Base-by-base conservation (phyloP, 768 basidiomycete genomes). In the Xanthoconium stramineum region DNA sequence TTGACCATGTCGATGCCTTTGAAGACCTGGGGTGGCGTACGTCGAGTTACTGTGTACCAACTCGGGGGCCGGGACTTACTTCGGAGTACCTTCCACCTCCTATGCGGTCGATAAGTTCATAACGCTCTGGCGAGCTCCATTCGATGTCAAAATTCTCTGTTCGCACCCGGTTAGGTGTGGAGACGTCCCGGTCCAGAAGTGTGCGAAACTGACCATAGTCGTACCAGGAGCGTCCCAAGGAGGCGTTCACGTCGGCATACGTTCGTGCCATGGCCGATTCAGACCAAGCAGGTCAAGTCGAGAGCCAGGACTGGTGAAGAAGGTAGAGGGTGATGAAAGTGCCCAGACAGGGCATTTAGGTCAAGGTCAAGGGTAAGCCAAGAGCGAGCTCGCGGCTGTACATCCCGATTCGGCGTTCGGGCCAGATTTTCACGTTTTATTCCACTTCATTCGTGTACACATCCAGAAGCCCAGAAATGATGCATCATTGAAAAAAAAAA, bases 11-110 rank as follows among this genome's bases (percentile, higher is more conserved):
- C 80, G 53, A 85, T 68, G 44, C 82, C 84, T 59, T 81, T 80
- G 65, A 86, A 86, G 29, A 82, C 81, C 81, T 81, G 53, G n/a
- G 3, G 28, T 50, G 47, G 43, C 6, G 35, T 24, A 48, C 24
- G 24, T 24, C 24, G 24, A 24, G 24, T 24, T 24, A 4, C 24
- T 24, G 24, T 24, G 24, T 24, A 24, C 24, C 24, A 24, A 24
- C 24, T 24, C 24, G 24, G 4, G 24, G 4, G 24, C 24, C 24
- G 24, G 4, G 24, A 35, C 30, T 50, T 58, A 82, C 84, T 75
- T 85, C 85, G 24, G 82, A 84, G 64, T 86, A 85, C 66, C 84
- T 83, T 50, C 85, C 85, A 39, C 85, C 76, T 30, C 85, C 85
- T 36, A 87, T 75, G 58, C 84, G 80, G 52, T 80, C 73, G 48